Conservation (phyloP, 140 eudicot genomes). For the Flaveria floridana region DNA sequence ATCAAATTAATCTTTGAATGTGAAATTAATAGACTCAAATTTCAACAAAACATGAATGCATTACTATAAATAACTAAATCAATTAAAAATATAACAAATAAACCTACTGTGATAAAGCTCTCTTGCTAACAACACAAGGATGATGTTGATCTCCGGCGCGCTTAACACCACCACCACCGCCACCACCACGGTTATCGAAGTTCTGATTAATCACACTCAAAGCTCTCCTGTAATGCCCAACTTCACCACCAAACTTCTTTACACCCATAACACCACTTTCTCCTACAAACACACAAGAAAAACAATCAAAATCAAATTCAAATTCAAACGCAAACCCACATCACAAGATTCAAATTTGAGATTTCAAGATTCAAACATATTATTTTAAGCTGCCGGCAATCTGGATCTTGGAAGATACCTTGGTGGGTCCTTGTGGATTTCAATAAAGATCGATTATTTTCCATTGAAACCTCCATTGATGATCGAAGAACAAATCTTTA, state of each 20-base stretch:
- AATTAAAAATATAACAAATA: not conserved
- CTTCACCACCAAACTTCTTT: conserved; percentile 57
- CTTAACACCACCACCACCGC: conserved; percentile 8
- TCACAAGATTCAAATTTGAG: not conserved
- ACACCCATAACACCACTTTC: conserved; percentile 32
- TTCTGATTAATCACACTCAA: conserved; percentile 66
- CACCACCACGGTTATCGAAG: conserved; percentile 33
- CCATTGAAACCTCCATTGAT: conserved; percentile 48
- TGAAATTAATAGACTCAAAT: not conserved
- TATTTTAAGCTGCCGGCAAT: not conserved
- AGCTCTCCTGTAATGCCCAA: conserved; percentile 54
- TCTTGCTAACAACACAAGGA: conserved; percentile 60
- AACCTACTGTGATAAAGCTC: conserved; percentile 57
- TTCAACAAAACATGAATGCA: not conserved
- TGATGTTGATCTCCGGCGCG: conserved; percentile 32
- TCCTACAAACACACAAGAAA: conserved; percentile 28
- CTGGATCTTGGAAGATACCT: conserved; percentile 36
- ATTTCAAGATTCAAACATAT: conserved; percentile 7
- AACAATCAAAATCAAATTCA: not conserved
- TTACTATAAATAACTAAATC: not conserved
- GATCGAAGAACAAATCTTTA: conserved; percentile 29
- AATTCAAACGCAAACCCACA: conserved; percentile 20
- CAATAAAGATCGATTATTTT: conserved; percentile 44
- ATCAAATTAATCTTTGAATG: not conserved
- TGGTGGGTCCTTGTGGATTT: conserved; percentile 43